phyloP scores from a whole-genome alignment of 768 basidiomycete genomes.

The Multifurca ochricompacta region DNA sequence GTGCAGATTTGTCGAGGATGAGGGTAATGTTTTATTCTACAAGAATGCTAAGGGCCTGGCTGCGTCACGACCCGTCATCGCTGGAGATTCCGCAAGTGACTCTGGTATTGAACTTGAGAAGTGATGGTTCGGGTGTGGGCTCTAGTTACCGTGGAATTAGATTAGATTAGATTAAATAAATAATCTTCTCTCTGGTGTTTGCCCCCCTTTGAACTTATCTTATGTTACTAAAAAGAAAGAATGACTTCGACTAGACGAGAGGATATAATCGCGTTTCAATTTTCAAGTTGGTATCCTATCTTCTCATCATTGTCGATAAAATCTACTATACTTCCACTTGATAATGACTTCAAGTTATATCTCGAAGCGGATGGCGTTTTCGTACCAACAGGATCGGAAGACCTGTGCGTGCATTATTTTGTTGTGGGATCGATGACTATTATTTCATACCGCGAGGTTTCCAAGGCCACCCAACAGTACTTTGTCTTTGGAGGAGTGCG shows the following conservation, averaged over 20 bases:
- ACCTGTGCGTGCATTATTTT: slow-evolving; percentile 44
- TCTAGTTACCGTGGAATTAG: background rate
- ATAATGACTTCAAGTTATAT: slow-evolving; percentile 56
- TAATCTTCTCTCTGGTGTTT: background rate
- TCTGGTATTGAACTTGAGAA: slow-evolving; percentile 56
- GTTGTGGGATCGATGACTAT: background rate
- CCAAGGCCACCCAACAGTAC: slow-evolving; percentile 45
- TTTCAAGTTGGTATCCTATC: slow-evolving; percentile 76
- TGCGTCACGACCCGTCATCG: slow-evolving; percentile 54
- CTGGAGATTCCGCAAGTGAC: slow-evolving; percentile 52
- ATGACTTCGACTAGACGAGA: slow-evolving; percentile 35
- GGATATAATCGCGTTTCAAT: slow-evolving; percentile 66
- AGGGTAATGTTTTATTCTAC: slow-evolving; percentile 85
- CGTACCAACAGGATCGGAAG: slow-evolving; percentile 74
- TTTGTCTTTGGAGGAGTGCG: slow-evolving; percentile 45
- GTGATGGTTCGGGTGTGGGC: slow-evolving; percentile 1
- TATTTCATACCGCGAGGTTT: background rate
- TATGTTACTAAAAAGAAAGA: background rate
- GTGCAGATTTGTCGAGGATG: slow-evolving; percentile 95
- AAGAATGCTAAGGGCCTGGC: slow-evolving; percentile 82
- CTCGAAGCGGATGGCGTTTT: slow-evolving; percentile 80
- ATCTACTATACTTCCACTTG: slow-evolving; percentile 68
- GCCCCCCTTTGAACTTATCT: too few species aligned
- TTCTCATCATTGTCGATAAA: slow-evolving; percentile 60
- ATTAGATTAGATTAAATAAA: background rate